These are phyloP conservation scores for grape (Vitis vinifera) DNA, from an alignment of 164 flowering plant species.

Conservation along the genomic window ASM3070453v1 NC_081806.1:2754001-2754500, in stretches of 20 bases:
- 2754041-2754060: conserved; percentile 80
- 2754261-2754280: conserved; percentile 91
- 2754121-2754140: conserved; percentile 44
- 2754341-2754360: background rate
- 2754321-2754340: background rate
- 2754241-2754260: conserved; percentile 57
- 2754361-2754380: background rate
- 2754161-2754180: conserved; percentile 84
- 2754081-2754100: conserved; percentile 78
- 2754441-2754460: too few species aligned
- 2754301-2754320: background rate
- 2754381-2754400: too few species aligned
- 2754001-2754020: conserved; percentile 93
- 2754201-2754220: conserved; percentile 72
- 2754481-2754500: too few species aligned
- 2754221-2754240: conserved; percentile 81
- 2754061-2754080: conserved; percentile 87
- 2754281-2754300: conserved; percentile 51
- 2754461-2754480: too few species aligned
- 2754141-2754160: conserved; percentile 95
- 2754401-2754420: too few species aligned
- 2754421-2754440: too few species aligned
- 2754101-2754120: conserved; percentile 53
- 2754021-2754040: conserved; percentile 81
- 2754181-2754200: conserved; percentile 77